Percentiles rank a stretch among this genome's conserved stretches.
These are phyloP conservation scores for Saccharomycopsis sp. DNA, from an alignment of 805 yeast species.

Conservation along the genomic window DNA sequence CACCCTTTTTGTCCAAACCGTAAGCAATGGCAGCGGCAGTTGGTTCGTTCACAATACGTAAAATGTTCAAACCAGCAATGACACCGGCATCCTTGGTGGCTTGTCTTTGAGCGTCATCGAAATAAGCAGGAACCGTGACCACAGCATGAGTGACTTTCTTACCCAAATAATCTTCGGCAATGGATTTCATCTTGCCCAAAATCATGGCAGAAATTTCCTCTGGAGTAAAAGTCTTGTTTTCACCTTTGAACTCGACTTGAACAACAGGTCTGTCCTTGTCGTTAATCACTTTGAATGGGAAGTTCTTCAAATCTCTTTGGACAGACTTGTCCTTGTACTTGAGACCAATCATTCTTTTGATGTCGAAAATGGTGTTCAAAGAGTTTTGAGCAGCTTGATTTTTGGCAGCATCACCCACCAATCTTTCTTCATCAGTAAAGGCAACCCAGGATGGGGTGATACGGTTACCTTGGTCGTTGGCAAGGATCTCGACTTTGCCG, in stretches of 20 bases:
- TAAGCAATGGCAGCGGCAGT: conserved; percentile 98
- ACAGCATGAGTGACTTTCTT: conserved; percentile 80
- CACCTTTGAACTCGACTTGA: conserved; percentile 65
- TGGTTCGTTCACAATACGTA: conserved; percentile 88
- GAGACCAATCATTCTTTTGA: conserved; percentile 85
- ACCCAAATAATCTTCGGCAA: conserved; percentile 88
- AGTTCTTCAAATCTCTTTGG: conserved; percentile 71
- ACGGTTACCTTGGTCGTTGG: conserved; percentile 96
- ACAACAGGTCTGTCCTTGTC: conserved; percentile 78
- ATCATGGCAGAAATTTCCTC: conserved; percentile 93
- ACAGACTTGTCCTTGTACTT: conserved; percentile 69
- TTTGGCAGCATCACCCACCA: conserved; percentile 94
- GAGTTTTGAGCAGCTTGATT: conserved; percentile 92
- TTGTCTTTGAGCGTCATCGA: conserved; percentile 90
- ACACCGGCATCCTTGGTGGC: conserved; percentile 92
- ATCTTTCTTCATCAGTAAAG: conserved; percentile 83
- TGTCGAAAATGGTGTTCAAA: conserved; percentile 77
- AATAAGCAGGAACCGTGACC: conserved; percentile 88
- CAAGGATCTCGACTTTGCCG: conserved; percentile 85
- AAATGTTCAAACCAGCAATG: conserved; percentile 80
- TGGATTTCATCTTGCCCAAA: conserved; percentile 82
- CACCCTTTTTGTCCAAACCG: conserved; percentile 76
- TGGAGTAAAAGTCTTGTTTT: conserved; percentile 71
- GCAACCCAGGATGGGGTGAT: conserved; percentile 94
- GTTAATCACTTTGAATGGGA: conserved; percentile 66